Base-by-base conservation (phyloP, 441 rosid species). In the Geranium incanum region DNA sequence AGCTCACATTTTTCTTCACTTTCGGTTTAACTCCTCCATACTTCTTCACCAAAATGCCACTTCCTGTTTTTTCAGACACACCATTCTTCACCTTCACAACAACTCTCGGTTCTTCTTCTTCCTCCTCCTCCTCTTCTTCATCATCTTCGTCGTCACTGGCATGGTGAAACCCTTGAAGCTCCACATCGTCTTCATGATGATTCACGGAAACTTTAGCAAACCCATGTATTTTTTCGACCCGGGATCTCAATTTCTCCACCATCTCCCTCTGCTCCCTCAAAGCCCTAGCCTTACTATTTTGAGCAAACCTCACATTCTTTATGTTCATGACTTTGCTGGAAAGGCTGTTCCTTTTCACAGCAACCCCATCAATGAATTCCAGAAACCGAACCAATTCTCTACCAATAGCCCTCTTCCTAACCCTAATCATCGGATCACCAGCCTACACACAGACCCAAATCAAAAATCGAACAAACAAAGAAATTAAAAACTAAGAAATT, bases 341-440 rank as follows among this genome's bases (percentile, higher is more conserved):
- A 36, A 73, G 65, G 5, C 65, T 80, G 62, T 36, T 76, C 74
- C 81, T 84, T 80, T 80, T 84, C 23, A 79, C 64, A 60, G 73
- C 81, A 77, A 85, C 75, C 71, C 79, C 88, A 75, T 91, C 91
- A 71, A 91, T 64, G 75, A 81, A 83, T 45, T 84, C 88, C 80
- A 86, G 68, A 82, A 93, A 88, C 74, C 81, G 77, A 64, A 79
- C 82, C 77, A 93, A 80, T 71, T 89, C 95, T 79, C 82, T 81
- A 71, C 89, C 83, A 69, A 93, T 74, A 62, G 92, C 81, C 85
- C 85, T 84, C 80, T 89, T 93, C 33, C 96, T 89, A 75, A 79
- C 90, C 78, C 88, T 81, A 75, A 91, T 84, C 89, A 88, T 85
- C 52, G 93, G 88, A 86, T 87, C 93, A 71, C 80, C 81, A 74